Percentiles rank a stretch among this genome's conserved stretches.
phyloP scores from a whole-genome alignment of 108 stramenopile genomes.

The Fragilaria crotonensis region DNA sequence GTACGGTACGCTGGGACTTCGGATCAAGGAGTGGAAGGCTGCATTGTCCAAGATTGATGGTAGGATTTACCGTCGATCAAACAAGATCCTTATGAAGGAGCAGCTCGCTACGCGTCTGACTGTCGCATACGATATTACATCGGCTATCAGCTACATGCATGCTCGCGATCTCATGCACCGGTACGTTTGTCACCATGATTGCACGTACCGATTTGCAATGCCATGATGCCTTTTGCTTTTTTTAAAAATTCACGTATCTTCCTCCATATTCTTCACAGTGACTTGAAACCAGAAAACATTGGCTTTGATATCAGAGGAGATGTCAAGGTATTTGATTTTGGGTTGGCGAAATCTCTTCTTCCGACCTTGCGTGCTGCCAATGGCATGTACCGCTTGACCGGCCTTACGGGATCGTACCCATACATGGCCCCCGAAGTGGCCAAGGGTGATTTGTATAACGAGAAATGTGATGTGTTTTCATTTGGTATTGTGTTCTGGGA shows the following conservation, averaged over 20 bases:
- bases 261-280: not conserved
- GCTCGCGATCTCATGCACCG: conserved; percentile 5
- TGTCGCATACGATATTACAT: conserved; percentile 57
- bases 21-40: conserved; percentile 40
- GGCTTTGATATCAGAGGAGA: conserved; percentile 26
- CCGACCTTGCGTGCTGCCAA: conserved; percentile 19
- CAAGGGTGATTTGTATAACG: conserved; percentile 51
- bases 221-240: no score
- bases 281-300: conserved; percentile 28
- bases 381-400: conserved; percentile 53
- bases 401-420: conserved; percentile 45
- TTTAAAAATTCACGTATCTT: not conserved
- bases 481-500: conserved; percentile 74
- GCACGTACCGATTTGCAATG: not conserved
- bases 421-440: conserved; percentile 77
- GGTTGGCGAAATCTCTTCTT: conserved; percentile 38
- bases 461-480: conserved; percentile 58
- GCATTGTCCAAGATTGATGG: conserved; percentile 9
- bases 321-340: conserved; percentile 51
- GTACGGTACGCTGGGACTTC: conserved; percentile 58
- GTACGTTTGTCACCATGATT: not conserved
- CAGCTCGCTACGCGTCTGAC: conserved; percentile 41
- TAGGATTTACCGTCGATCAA: conserved; percentile 28
- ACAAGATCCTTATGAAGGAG: conserved; percentile 20
- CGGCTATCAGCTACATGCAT: conserved; percentile 62